Evolutionary conservation across 768 basidiomycete genomes (phyloP).

Genomic region (Cytidiella melzeri): DNA sequence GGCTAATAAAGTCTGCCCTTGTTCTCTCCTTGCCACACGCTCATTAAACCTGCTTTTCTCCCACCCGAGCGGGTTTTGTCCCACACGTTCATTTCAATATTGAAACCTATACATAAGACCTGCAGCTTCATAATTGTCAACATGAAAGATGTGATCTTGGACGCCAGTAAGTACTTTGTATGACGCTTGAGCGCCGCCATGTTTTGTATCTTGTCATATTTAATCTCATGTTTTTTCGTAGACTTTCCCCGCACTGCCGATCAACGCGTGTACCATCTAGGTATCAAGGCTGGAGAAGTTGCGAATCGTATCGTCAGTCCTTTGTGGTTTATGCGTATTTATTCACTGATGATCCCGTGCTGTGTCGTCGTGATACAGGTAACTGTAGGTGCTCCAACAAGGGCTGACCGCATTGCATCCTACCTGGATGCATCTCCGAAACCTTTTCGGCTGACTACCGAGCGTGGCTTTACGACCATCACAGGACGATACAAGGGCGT

Average conservation of each 20-base stretch:
- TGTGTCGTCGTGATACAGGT: conserved; percentile 35
- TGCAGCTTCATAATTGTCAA: background rate
- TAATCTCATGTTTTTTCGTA: conserved; percentile 22
- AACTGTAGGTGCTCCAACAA: conserved; percentile 68
- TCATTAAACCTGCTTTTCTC: background rate
- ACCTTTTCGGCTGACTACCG: conserved; percentile 59
- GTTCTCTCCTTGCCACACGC: no score
- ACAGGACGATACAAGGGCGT: conserved; percentile 39
- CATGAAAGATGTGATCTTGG: conserved; percentile 59
- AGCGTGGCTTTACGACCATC: conserved; percentile 59
- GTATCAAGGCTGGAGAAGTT: conserved; percentile 68
- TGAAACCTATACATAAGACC: no score
- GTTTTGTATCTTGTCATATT: no score
- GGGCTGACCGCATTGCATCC: conserved; percentile 54
- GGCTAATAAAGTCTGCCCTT: no score
- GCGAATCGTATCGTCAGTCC: conserved; percentile 68
- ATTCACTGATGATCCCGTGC: background rate
- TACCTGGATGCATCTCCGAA: conserved; percentile 54
- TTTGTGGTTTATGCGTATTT: background rate
- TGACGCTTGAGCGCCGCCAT: no score
- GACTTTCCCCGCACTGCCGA: conserved; percentile 75
- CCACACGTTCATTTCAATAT: background rate
- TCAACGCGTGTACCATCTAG: conserved; percentile 75
- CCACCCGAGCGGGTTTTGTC: background rate
- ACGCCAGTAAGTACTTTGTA: conserved; percentile 63